These are phyloP conservation scores for Acer yangbiense DNA, from an alignment of 345 rosid species.

Conservation along the genomic window DNA sequence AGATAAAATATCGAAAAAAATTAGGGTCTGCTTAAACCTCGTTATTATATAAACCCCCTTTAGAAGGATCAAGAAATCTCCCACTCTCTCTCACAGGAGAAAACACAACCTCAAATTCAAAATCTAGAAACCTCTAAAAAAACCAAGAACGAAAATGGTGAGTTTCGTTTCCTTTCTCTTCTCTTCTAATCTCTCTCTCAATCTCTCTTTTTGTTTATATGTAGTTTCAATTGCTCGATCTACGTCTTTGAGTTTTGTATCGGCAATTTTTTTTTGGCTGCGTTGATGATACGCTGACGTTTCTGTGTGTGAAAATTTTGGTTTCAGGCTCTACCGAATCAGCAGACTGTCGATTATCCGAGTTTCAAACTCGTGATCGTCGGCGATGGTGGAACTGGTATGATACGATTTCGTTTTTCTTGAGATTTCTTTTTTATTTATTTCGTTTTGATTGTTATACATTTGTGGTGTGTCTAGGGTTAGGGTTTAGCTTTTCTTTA, in stretches of 20 bases:
- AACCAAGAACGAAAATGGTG: slow-evolving; percentile 5
- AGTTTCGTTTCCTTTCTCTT: background rate
- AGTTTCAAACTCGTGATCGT: slow-evolving; percentile 53
- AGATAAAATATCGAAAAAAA: background rate
- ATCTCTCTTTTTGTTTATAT: background rate
- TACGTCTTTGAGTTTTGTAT: background rate
- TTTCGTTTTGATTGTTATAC: background rate
- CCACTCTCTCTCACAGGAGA: background rate
- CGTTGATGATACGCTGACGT: background rate
- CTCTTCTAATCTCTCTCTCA: no score
- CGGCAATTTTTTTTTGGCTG: background rate
- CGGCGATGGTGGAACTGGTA: slow-evolving; percentile 57
- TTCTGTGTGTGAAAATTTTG: background rate
- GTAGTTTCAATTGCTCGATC: slow-evolving; percentile 3
- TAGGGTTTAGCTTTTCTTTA: background rate
- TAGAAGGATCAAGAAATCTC: no score
- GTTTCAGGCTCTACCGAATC: slow-evolving; percentile 43
- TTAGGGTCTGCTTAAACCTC: slow-evolving; percentile 23
- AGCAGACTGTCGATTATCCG: slow-evolving; percentile 46
- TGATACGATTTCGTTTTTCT: background rate
- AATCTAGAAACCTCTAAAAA: background rate
- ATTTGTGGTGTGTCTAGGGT: background rate
- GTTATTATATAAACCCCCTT: slow-evolving; percentile 12
- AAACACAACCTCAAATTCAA: background rate
- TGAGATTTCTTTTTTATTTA: no score